Conservation (phyloP, 169 alveolate species). For the Plasmodium billcollinsi region DNA sequence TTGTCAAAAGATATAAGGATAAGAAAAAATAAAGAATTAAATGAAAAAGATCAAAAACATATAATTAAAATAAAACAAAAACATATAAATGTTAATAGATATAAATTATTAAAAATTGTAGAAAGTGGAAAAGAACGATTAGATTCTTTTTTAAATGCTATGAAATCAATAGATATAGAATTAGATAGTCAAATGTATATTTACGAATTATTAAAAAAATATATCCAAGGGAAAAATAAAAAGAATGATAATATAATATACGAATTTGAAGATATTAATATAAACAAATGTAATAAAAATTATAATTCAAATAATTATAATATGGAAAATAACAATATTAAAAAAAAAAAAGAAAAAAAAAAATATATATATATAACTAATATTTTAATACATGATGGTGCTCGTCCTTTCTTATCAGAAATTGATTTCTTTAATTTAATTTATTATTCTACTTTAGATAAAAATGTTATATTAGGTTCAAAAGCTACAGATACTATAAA, state of each 20-base stretch:
- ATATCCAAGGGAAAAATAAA: background rate
- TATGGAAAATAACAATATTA: background rate
- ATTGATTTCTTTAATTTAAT: conserved; percentile 35
- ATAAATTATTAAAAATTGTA: conserved; percentile 22
- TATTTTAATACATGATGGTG: conserved; percentile 58
- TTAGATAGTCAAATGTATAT: conserved; percentile 22
- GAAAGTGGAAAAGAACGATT: conserved; percentile 36
- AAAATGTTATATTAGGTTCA: conserved; percentile 26
- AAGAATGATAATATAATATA: background rate
- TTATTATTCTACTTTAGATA: conserved; percentile 21
- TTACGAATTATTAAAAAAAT: conserved; percentile 5
- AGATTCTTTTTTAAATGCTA: conserved; percentile 42
- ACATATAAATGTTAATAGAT: conserved; percentile 24
- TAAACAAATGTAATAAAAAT: background rate
- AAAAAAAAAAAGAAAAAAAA: background rate
- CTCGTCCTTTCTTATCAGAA: conserved; percentile 61
- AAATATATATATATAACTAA: background rate
- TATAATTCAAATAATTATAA: background rate
- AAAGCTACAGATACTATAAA: conserved; percentile 49
- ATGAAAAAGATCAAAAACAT: background rate
- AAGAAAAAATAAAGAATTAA: no score
- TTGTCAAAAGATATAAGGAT: background rate
- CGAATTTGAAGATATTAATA: background rate
- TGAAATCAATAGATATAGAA: conserved; percentile 8
- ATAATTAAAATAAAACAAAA: conserved; percentile 16